Percentiles rank a stretch among this genome's conserved stretches.
Conservation (phyloP, 83 land plant species). For the Isoetes engelmannii region DNA sequence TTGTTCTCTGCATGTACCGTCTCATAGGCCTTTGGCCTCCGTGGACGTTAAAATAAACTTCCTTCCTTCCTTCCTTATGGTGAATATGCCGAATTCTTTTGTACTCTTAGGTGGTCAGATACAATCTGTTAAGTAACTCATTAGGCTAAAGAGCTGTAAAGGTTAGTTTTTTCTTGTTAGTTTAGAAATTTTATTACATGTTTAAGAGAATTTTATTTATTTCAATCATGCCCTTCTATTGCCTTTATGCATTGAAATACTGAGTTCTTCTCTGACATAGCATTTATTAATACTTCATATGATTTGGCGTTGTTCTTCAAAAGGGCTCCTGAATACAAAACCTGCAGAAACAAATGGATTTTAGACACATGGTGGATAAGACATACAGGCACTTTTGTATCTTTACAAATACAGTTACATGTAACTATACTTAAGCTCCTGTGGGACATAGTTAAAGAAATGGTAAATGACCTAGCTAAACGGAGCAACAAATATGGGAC, state of each 20-base stretch:
- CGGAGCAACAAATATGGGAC: not conserved
- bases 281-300: constrained; percentile 73
- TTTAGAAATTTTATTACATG: too few relatives aligned
- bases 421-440: not conserved
- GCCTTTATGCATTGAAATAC: constrained; percentile 74
- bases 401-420: not conserved
- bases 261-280: constrained; percentile 70
- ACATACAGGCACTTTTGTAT: not conserved
- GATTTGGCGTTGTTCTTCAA: constrained; percentile 60
- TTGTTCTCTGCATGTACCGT: too few relatives aligned
- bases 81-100: too few relatives aligned
- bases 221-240: constrained; percentile 35
- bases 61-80: too few relatives aligned
- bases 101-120: too few relatives aligned
- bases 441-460: not conserved
- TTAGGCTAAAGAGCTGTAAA: too few relatives aligned
- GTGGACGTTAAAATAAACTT: too few relatives aligned
- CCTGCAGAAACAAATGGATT: constrained; percentile 35
- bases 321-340: constrained; percentile 74
- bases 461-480: not conserved
- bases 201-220: too few relatives aligned
- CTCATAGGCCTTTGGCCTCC: too few relatives aligned
- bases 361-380: not conserved
- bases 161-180: too few relatives aligned
- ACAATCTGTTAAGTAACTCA: too few relatives aligned